phyloP scores from a whole-genome alignment of 1,284 basidiomycete species.

The Boletus semigastroideus region DNA sequence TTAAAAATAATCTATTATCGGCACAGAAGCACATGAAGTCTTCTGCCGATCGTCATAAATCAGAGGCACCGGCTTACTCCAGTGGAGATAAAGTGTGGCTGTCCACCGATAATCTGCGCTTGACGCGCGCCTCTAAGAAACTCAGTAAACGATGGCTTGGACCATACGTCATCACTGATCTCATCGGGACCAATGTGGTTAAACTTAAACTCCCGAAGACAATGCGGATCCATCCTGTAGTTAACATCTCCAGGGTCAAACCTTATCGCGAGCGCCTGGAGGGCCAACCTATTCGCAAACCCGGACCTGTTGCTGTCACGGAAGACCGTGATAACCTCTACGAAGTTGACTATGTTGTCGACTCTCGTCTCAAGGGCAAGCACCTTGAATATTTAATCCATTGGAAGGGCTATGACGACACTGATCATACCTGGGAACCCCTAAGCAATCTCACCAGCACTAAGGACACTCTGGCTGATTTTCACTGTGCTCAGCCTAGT shows the following conservation, averaged over 20 bases:
- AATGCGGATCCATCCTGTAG: background rate
- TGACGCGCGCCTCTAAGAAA: background rate
- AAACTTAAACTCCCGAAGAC: background rate
- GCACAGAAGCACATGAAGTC: too few species aligned
- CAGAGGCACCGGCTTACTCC: too few species aligned
- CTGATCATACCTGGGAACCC: background rate
- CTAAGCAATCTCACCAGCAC: background rate
- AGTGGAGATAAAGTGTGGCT: background rate
- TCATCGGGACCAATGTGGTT: background rate
- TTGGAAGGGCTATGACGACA: background rate
- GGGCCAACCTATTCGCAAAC: too few species aligned
- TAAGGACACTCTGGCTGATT: background rate
- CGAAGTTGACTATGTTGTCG: background rate
- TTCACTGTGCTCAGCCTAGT: background rate
- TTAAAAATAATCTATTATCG: too few species aligned
- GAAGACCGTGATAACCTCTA: background rate
- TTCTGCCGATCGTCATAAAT: accelerated
- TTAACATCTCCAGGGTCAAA: background rate
- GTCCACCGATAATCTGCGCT: background rate
- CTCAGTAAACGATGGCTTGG: background rate
- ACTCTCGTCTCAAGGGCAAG: background rate
- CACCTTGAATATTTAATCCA: background rate
- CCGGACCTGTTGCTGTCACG: background rate
- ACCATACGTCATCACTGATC: background rate
- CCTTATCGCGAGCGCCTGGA: background rate